Conservation (phyloP, 2,329 filamentous ascomycete species). For the Pochonia chlamydosporia region DNA sequence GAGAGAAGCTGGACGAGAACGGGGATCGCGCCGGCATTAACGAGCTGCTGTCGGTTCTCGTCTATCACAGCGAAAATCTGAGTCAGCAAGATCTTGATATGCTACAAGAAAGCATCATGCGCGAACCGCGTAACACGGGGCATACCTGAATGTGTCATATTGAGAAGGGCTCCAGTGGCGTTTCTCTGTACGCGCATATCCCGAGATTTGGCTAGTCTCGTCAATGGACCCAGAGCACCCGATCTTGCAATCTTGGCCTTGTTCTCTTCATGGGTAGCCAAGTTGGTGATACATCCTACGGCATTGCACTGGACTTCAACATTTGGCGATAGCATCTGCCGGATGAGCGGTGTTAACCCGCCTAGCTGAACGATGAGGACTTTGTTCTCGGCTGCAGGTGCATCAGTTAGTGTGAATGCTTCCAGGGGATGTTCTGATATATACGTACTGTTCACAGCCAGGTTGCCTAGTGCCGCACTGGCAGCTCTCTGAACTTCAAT, state of each 20-base stretch:
- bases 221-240: constrained; percentile 84
- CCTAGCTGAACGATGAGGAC: constrained; percentile 91
- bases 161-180: constrained; percentile 89
- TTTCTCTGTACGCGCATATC: constrained; percentile 99
- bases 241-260: constrained; percentile 98
- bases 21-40: constrained; percentile 95
- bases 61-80: constrained; percentile 45
- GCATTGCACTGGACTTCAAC: constrained; percentile 99
- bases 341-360: constrained; percentile 84
- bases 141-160: constrained; percentile 98
- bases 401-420: constrained; percentile 32
- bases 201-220: constrained; percentile 88
- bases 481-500: constrained; percentile 96
- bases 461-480: constrained; percentile 89
- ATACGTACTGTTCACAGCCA: constrained; percentile 87
- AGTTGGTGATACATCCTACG: constrained; percentile 96
- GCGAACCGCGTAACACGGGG: too few relatives aligned
- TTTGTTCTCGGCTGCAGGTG: constrained; percentile 83
- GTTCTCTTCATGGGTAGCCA: constrained; percentile 97
- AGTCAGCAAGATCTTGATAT: too few relatives aligned
- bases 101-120: too few relatives aligned
- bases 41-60: constrained; percentile 95
- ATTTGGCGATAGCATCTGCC: constrained; percentile 96
- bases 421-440: background rate
- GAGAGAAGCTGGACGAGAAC: constrained; percentile 92